phyloP scores from a whole-genome alignment of 352 stramenopile species.

The Globisporangium cylindrosporum region DNA sequence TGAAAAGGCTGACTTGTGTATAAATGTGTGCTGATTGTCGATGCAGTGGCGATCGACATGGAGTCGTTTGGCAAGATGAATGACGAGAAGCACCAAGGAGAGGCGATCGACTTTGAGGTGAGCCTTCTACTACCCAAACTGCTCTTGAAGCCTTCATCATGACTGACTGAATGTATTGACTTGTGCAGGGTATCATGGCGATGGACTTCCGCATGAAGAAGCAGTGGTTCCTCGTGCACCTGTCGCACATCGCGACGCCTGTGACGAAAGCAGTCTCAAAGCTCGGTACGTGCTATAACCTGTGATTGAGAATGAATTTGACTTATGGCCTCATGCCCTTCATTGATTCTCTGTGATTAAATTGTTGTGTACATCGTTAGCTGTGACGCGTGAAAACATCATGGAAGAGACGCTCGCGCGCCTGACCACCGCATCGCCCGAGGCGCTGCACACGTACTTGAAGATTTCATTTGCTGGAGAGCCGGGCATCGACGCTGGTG shows the following conservation, averaged over 20 bases:
- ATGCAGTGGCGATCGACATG: constrained; percentile 58
- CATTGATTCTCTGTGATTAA: background rate
- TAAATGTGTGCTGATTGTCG: background rate
- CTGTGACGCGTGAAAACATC: constrained; percentile 52
- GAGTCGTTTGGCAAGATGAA: constrained; percentile 52
- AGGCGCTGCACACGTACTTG: constrained; percentile 60
- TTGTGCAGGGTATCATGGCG: constrained; percentile 59
- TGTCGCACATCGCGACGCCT: constrained; percentile 62
- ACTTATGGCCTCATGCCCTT: background rate
- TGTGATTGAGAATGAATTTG: background rate
- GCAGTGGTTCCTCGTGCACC: constrained; percentile 77
- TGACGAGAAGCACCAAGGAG: constrained; percentile 29
- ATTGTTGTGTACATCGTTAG: constrained; percentile 19
- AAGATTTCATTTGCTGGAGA: constrained; percentile 69
- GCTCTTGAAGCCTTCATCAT: too few species aligned
- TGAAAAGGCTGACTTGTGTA: background rate
- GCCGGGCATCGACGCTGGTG: constrained; percentile 62
- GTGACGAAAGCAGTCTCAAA: constrained; percentile 62
- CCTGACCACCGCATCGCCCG: constrained; percentile 34
- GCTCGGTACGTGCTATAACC: constrained; percentile 41
- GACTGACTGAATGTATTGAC: background rate
- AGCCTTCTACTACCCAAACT: background rate
- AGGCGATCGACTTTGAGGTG: constrained; percentile 65
- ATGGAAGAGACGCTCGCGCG: constrained; percentile 48
- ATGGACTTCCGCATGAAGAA: constrained; percentile 78